A percentile compares a stretch with the other conserved stretches of the same genome.
Conservation (phyloP, 2,329 filamentous ascomycete species). For the Thielaviopsis musarum region DNA sequence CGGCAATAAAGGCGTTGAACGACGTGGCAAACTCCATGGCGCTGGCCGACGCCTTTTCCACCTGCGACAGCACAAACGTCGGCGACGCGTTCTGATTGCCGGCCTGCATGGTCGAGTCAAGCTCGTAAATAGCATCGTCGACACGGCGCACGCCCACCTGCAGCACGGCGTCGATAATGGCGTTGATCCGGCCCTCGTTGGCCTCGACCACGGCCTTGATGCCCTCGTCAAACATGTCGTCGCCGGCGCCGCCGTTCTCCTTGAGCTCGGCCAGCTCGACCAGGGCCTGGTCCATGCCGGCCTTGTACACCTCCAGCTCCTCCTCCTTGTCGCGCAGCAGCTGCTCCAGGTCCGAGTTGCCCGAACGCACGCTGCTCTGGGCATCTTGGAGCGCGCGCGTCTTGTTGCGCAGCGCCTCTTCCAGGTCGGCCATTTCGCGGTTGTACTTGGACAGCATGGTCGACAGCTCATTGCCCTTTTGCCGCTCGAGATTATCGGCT, state of each 20-base stretch:
- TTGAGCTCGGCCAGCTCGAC: conserved; percentile 82
- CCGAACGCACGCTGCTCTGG: conserved; percentile 60
- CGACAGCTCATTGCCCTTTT: conserved; percentile 89
- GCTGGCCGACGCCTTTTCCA: conserved; percentile 87
- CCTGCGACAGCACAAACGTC: conserved; percentile 85
- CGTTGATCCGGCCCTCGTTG: conserved; percentile 84
- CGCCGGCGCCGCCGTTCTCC: conserved; percentile 44
- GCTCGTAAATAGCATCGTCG: conserved; percentile 89
- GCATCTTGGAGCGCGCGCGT: conserved; percentile 72
- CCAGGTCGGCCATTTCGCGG: conserved; percentile 88
- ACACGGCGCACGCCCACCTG: conserved; percentile 86
- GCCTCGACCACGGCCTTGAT: conserved; percentile 78
- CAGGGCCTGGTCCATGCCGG: conserved; percentile 90
- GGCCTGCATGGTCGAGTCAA: conserved; percentile 95
- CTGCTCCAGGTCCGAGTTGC: conserved; percentile 70
- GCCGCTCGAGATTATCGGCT: conserved; percentile 79
- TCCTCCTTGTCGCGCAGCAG: conserved; percentile 88
- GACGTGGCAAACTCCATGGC: conserved; percentile 95
- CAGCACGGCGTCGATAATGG: conserved; percentile 91
- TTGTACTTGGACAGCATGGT: conserved; percentile 93
- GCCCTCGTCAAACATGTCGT: conserved; percentile 71
- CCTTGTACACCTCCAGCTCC: conserved; percentile 94
- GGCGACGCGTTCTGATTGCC: conserved; percentile 97
- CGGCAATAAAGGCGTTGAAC: conserved; percentile 97
- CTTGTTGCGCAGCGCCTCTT: conserved; percentile 82